Base-by-base conservation (phyloP, 2,329 filamentous ascomycete genomes). In the Botrytis paeoniae region DNA sequence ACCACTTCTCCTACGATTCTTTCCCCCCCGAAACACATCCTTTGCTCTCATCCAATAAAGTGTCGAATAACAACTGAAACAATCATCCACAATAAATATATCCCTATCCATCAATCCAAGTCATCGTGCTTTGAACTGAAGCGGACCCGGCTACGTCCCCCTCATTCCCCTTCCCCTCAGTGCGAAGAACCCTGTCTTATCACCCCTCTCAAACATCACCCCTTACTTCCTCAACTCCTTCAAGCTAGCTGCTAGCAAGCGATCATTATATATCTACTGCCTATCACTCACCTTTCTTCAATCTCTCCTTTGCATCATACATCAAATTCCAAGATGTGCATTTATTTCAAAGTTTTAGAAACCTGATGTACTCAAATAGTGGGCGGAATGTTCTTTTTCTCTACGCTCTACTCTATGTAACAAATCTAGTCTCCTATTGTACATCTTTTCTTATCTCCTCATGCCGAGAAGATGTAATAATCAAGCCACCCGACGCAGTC, bases 311-410 rank as follows among this genome's bases (percentile, higher is more conserved):
- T 54, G 12, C 25, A n/a, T n/a, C 25, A n/a, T 54, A n/a, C 48
- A 54, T n/a, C 25, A n/a, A n/a, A 16, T n/a, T 54, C 12, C 2
- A 4, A 54, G 48, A 54, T 54, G 3, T n/a, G 25, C 25, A 54
- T 7, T n/a, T 54, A n/a, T 54, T n/a, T 54, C 12, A n/a, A n/a
- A n/a, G 5, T 7, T n/a, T 4, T 3, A 1, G 16, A n/a, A n/a
- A n/a, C 48, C 12, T 51, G 2, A 51, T n/a, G 25, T 14, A 54
- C 25, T 54, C 25, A 54, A n/a, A n/a, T 54, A 16, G 22, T 39
- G 59, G 37, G 59, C 35, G 59, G 59, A 37, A 61, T 61, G 37
- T 61, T 39, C 59, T 61, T 61, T 61, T 61, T 61, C 10, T 61
- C 32, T n/a, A 7, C 35, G 39, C 59, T 37, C 35, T 39, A 32